phyloP scores from a whole-genome alignment of 2,329 filamentous ascomycete species.

The Fusarium abutilonis region DNA sequence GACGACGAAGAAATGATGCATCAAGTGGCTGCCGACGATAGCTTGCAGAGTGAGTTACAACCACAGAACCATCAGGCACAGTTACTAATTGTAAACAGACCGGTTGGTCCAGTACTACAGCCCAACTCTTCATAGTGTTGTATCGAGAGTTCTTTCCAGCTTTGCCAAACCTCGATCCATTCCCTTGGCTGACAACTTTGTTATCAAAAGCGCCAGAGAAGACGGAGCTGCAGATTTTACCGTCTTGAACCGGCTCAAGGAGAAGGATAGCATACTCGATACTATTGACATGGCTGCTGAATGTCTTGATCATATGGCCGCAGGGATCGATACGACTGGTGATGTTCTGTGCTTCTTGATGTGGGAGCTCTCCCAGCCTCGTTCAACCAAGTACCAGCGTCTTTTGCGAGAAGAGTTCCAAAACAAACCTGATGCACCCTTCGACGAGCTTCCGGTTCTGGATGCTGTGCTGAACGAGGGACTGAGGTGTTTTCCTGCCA shows the following conservation, averaged over 20 bases:
- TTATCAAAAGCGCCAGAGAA: constrained; percentile 61
- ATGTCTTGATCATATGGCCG: constrained; percentile 76
- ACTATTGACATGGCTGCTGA: constrained; percentile 70
- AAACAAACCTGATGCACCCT: constrained; percentile 50
- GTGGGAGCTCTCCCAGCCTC: constrained; percentile 73
- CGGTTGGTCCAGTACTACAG: constrained; percentile 68
- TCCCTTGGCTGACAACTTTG: constrained; percentile 68
- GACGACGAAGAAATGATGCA: constrained; percentile 74
- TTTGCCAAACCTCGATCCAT: constrained; percentile 65
- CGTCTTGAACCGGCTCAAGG: constrained; percentile 66
- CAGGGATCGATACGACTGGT: constrained; percentile 77
- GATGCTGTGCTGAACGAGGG: constrained; percentile 72
- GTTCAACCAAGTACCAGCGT: constrained; percentile 61
- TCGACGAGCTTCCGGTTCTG: constrained; percentile 66
- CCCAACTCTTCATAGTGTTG: constrained; percentile 60
- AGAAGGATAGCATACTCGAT: constrained; percentile 60
- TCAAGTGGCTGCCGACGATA: constrained; percentile 73
- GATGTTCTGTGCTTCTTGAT: constrained; percentile 76
- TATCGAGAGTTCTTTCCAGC: constrained; percentile 57
- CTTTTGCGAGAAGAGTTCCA: constrained; percentile 63
- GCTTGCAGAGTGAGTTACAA: constrained; percentile 66
- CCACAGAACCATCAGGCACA: neutral
- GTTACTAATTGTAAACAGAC: constrained; percentile 54
- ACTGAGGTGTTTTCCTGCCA: constrained; percentile 69
- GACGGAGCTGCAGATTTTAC: constrained; percentile 63